These are phyloP conservation scores for Lophiostoma macrostomum DNA, from an alignment of 495 filamentous ascomycete genomes.

Conservation along the genomic window DNA sequence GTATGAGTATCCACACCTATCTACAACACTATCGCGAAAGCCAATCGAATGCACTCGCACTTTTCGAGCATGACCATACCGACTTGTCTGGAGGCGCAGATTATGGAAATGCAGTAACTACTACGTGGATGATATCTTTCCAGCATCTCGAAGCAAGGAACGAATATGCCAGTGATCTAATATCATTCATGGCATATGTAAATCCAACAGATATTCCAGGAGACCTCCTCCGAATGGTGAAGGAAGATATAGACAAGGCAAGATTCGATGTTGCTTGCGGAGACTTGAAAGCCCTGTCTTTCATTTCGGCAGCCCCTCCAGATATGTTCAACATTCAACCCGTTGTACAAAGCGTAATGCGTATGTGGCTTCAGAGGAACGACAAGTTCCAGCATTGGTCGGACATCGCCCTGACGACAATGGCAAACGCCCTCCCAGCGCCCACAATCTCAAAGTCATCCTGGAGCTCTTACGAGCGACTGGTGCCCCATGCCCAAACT, in stretches of 20 bases:
- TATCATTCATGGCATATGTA: conserved; percentile 4
- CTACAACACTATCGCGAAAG: conserved; percentile 7
- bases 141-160: conserved; percentile 1
- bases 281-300: conserved; percentile 4
- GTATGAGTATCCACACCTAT: conserved; percentile 2
- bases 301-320: neutral
- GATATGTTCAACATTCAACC: conserved; percentile 1
- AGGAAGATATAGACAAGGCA: neutral
- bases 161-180: neutral
- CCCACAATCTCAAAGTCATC: neutral
- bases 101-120: neutral
- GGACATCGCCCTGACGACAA: neutral
- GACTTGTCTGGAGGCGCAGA: too few relatives aligned
- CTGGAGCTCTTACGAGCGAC: neutral
- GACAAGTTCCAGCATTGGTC: neutral
- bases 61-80: too few relatives aligned
- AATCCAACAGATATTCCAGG: neutral
- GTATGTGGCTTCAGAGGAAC: conserved; percentile 2
- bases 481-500: conserved; percentile 1
- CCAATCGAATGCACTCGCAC: conserved; percentile 3
- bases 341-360: conserved; percentile 3
- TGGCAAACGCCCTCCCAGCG: neutral
- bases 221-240: neutral
- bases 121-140: conserved; percentile 9
- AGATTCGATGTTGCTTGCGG: neutral